phyloP scores from a whole-genome alignment of 2,329 filamentous ascomycete genomes.

The Colletotrichum spinosum region DNA sequence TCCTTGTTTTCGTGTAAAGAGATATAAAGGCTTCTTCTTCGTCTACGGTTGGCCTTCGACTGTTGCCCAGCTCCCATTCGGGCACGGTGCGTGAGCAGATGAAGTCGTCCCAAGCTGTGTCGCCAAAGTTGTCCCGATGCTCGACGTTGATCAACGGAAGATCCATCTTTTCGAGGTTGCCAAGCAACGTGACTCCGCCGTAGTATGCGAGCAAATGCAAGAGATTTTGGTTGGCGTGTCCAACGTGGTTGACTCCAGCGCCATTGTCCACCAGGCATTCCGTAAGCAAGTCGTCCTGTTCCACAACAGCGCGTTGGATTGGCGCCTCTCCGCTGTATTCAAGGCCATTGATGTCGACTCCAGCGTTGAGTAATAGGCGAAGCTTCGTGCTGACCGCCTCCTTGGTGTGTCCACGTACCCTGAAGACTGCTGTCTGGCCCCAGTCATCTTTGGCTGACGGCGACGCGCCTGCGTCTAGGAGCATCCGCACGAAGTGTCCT shows the following conservation, averaged over 20 bases:
- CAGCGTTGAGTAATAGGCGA: constrained; percentile 1
- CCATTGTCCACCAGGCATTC: background rate
- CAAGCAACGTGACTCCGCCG: rapidly evolving
- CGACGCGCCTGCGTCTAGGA: constrained; percentile 1
- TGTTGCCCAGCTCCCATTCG: rapidly evolving
- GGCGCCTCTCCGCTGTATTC: rapidly evolving
- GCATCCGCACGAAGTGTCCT: rapidly evolving
- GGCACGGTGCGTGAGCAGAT: rapidly evolving
- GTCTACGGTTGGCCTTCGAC: rapidly evolving
- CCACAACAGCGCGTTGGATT: rapidly evolving
- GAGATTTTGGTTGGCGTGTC: rapidly evolving
- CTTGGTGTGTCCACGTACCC: background rate
- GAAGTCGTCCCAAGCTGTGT: background rate
- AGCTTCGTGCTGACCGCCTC: rapidly evolving
- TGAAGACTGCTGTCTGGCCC: rapidly evolving
- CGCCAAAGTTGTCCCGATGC: rapidly evolving
- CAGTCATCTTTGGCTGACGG: rapidly evolving
- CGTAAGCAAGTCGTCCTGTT: rapidly evolving
- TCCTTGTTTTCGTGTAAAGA: background rate
- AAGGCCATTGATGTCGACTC: background rate
- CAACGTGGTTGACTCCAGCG: rapidly evolving
- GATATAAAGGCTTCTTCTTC: background rate
- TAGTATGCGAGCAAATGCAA: background rate
- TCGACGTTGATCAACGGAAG: background rate
- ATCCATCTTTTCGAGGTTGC: background rate